Evolutionary conservation across 2,329 filamentous ascomycete species (phyloP), one percentile per base, ranked within the genome.

Genomic region (Balansia obtecta): DNA sequence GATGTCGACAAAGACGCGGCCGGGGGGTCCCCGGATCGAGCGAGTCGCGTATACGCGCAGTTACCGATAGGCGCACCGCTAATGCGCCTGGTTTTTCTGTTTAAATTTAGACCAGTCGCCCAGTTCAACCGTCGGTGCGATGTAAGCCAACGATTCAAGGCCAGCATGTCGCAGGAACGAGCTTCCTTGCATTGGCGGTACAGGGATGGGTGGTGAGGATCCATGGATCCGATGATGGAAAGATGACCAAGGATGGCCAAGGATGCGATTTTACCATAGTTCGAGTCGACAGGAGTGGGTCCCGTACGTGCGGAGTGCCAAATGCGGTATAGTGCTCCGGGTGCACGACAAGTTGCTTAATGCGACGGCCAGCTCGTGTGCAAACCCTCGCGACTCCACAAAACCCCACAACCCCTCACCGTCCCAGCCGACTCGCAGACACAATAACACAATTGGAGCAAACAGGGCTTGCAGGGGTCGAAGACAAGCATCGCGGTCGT

Each of bases 101-200:
- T 46, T 32, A 38, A 48, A 48, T 33, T 42, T 42, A 22, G 34
- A 40, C 46, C 37, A 34, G 37, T 22, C 20, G 4, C 2, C 20
- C 20, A 22, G 20, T 22, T 22, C 20, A 22, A 22, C 20, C 27
- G 27, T 27, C 27, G 8, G 27, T 40, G 38, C 20, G 20, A 41
- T 45, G 30, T 27, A 13, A 13, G 27, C 39, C 22, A n/a, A 22
- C 33, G 34, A 12, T 38, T 33, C 20, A 32, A 33, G 18, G 22
- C 18, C 7, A 30, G 20, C 41, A 48, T 40, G 37, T 50, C 22
- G 34, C 46, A 38, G 46, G 46, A 48, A 48, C 46, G 41, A 41
- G 46, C 46, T 48, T 51, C 50, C 49, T 51, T 51, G 49, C 49
- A 51, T 51, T 37, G 42, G 43, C 37, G 27, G 37, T 18, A 22